Evolutionary conservation across 2,329 filamentous ascomycete species (phyloP).

Genomic region (Dothideomycetes sp.): DNA sequence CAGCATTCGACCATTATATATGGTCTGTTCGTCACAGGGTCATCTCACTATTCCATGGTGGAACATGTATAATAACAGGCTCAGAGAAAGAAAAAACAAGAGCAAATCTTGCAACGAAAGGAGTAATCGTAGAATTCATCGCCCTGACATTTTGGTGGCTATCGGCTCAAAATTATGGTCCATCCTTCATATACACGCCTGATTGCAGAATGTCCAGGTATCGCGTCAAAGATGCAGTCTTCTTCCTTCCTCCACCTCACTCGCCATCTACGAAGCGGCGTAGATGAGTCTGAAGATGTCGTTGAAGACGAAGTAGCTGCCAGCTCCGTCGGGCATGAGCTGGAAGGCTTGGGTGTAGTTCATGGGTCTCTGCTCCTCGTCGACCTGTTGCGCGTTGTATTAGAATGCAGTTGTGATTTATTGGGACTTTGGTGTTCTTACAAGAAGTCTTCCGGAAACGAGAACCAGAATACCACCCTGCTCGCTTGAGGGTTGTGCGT

Average conservation of each 20-base stretch:
- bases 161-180: conserved; percentile 7
- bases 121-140: conserved; percentile 8
- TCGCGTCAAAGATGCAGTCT: conserved; percentile 9
- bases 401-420: neutral
- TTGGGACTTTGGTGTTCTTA: conserved; percentile 38
- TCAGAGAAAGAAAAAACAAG: neutral
- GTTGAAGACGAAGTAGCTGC: conserved; percentile 81
- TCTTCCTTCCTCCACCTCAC: neutral
- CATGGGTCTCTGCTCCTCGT: conserved; percentile 78
- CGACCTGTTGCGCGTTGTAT: conserved; percentile 50
- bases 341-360: conserved; percentile 88
- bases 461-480: conserved; percentile 70
- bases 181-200: neutral
- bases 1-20: no score
- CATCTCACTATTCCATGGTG: no score
- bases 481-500: conserved; percentile 68
- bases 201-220: conserved; percentile 3
- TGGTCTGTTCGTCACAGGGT: no score
- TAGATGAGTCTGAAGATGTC: conserved; percentile 91
- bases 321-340: conserved; percentile 57
- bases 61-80: no score
- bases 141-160: conserved; percentile 12
- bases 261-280: conserved; percentile 27
- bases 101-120: conserved; percentile 5
- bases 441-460: conserved; percentile 77